Conservation (phyloP, 768 basidiomycete genomes). For the Nidula microcarpa region DNA sequence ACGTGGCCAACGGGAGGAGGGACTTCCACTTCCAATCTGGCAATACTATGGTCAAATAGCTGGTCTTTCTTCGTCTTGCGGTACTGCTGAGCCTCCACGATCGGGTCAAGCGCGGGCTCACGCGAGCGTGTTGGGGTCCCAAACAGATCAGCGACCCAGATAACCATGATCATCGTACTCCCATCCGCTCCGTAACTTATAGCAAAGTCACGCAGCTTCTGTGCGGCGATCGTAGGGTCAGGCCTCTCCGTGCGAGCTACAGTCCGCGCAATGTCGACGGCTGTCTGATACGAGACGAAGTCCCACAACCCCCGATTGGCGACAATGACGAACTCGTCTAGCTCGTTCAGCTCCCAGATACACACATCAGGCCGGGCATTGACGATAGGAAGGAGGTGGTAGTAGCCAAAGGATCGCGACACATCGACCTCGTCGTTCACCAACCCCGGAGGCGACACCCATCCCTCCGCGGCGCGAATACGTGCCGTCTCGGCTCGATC, state of each 20-base stretch:
- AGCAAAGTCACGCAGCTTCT: slow-evolving; percentile 94
- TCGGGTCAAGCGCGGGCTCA: slow-evolving; percentile 40
- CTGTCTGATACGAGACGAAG: slow-evolving; percentile 89
- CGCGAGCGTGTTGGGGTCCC: slow-evolving; percentile 36
- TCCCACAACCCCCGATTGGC: slow-evolving; percentile 95
- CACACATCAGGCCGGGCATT: slow-evolving; percentile 84
- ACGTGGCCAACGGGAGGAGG: slow-evolving; percentile 82
- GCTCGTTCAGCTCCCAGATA: slow-evolving; percentile 65
- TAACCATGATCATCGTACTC: slow-evolving; percentile 97
- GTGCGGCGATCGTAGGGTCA: slow-evolving; percentile 78
- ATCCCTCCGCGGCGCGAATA: slow-evolving; percentile 91
- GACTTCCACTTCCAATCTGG: slow-evolving; percentile 74
- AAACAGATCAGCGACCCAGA: slow-evolving; percentile 80
- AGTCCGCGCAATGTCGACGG: slow-evolving; percentile 90
- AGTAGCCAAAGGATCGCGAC: slow-evolving; percentile 94
- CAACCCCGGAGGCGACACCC: slow-evolving; percentile 86
- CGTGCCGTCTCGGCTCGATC: slow-evolving; percentile 79
- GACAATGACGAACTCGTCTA: slow-evolving; percentile 95
- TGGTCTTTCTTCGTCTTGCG: slow-evolving; percentile 34
- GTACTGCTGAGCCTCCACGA: slow-evolving; percentile 31
- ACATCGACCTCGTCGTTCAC: slow-evolving; percentile 91
- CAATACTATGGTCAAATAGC: slow-evolving; percentile 56
- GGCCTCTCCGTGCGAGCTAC: slow-evolving; percentile 70
- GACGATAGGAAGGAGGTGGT: slow-evolving; percentile 83
- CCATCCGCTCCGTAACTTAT: slow-evolving; percentile 94